Evolutionary conservation across 306 rosid genomes (phyloP).

Genomic region (Acacia acuminata): DNA sequence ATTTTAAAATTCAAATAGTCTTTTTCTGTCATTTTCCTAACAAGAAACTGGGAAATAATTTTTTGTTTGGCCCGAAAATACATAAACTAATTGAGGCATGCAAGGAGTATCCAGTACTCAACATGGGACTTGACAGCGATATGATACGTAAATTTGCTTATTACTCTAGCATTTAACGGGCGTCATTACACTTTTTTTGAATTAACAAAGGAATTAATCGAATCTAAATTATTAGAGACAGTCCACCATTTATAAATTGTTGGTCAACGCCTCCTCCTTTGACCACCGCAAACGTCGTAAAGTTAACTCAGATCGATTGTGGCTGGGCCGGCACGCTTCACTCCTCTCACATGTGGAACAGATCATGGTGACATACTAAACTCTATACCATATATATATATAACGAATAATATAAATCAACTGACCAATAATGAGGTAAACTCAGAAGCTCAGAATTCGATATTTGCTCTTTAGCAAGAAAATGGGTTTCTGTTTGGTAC

Average conservation of each 20-base stretch:
- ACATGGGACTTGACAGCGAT: too few species aligned
- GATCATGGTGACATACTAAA: not conserved
- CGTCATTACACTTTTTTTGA: not conserved
- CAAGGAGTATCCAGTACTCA: not conserved
- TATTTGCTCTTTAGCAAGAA: not conserved
- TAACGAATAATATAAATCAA: too few species aligned
- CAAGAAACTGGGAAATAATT: too few species aligned
- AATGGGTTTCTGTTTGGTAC: constrained; percentile 30
- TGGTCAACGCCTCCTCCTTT: not conserved
- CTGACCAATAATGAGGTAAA: not conserved
- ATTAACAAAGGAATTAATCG: too few species aligned
- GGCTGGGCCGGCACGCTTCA: not conserved
- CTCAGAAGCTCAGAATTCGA: not conserved
- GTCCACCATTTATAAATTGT: not conserved
- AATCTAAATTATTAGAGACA: too few species aligned
- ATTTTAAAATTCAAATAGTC: too few species aligned
- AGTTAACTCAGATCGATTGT: not conserved
- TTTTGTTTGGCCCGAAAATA: not conserved
- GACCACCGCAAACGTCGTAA: not conserved
- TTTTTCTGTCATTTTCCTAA: too few species aligned
- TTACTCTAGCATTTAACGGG: too few species aligned
- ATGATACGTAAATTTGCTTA: too few species aligned
- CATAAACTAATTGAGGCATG: not conserved
- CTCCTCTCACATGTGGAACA: not conserved
- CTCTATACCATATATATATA: not conserved